phyloP scores from a whole-genome alignment of 148 eudicot species.

The Rhododendron williamsianum region DNA sequence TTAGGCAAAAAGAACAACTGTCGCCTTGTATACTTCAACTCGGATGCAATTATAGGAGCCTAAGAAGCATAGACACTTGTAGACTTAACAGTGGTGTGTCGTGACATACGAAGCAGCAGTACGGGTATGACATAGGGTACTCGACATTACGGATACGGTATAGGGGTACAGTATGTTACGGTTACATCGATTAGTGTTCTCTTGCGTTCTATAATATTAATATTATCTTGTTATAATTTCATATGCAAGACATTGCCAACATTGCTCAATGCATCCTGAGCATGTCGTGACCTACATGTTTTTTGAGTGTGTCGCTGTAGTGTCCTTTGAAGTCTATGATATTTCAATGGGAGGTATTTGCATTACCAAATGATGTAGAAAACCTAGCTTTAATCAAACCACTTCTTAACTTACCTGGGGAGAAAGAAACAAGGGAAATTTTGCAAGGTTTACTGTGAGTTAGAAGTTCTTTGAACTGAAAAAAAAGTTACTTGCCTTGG shows the following conservation, averaged over 20 bases:
- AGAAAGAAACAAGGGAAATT: background rate
- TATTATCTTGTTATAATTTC: background rate
- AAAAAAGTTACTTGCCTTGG: slow-evolving; percentile 45
- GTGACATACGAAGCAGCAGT: background rate
- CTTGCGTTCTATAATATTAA: background rate
- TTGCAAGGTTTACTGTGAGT: background rate
- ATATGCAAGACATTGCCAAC: background rate
- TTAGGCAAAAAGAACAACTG: too few species aligned
- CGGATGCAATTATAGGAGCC: too few species aligned
- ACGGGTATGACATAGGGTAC: too few species aligned
- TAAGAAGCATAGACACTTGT: too few species aligned
- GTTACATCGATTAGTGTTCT: background rate
- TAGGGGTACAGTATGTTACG: background rate
- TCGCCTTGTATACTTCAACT: too few species aligned
- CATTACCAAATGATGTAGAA: background rate
- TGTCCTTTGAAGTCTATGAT: background rate
- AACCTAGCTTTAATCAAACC: background rate
- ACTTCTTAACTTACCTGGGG: too few species aligned
- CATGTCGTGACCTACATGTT: background rate
- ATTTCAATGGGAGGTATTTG: background rate
- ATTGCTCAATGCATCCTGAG: background rate
- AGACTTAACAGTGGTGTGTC: background rate
- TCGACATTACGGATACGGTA: background rate
- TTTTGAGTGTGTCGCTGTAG: background rate
- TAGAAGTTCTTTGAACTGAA: background rate